phyloP scores from a whole-genome alignment of 2,329 filamentous ascomycete species.

The Pseudogymnoascus sp. region DNA sequence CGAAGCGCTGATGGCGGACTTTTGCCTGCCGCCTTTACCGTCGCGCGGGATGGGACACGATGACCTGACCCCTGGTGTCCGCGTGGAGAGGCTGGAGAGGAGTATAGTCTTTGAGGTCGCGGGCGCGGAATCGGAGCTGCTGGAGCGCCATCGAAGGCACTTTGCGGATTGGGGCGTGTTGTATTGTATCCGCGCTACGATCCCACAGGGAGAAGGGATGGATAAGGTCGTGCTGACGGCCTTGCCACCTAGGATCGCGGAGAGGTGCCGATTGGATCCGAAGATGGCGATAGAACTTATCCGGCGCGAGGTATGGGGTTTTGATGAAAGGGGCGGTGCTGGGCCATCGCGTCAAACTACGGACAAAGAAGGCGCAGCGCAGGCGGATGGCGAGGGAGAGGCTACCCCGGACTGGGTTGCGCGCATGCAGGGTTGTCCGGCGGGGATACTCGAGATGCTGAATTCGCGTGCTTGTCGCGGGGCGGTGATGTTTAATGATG shows the following conservation, averaged over 20 bases:
- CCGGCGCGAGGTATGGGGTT: conserved; percentile 64
- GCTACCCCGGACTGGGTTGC: conserved; percentile 44
- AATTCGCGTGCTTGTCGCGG: conserved; percentile 71
- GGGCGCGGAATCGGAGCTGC: conserved; percentile 49
- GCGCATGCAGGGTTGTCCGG: conserved; percentile 62
- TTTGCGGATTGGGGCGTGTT: conserved; percentile 70
- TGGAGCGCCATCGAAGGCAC: conserved; percentile 45
- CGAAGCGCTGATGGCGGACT: conserved; percentile 59
- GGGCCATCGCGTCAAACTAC: neutral
- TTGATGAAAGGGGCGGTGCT: conserved; percentile 23
- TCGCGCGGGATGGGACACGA: conserved; percentile 11
- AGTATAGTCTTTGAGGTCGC: conserved; percentile 61
- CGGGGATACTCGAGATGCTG: conserved; percentile 66
- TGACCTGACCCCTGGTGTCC: conserved; percentile 19
- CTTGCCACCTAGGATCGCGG: conserved; percentile 65
- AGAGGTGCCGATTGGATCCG: conserved; percentile 68
- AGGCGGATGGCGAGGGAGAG: neutral
- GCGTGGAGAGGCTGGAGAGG: conserved; percentile 37
- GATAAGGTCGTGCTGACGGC: conserved; percentile 38
- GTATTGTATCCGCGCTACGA: conserved; percentile 30
- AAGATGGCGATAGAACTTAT: conserved; percentile 66
- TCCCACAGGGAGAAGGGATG: neutral
- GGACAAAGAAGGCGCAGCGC: neutral
- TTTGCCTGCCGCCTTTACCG: conserved; percentile 35
- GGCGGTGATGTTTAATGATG: conserved; percentile 82